Base-by-base conservation (phyloP, 306 rosid genomes). In the Cicer judaicum region DNA sequence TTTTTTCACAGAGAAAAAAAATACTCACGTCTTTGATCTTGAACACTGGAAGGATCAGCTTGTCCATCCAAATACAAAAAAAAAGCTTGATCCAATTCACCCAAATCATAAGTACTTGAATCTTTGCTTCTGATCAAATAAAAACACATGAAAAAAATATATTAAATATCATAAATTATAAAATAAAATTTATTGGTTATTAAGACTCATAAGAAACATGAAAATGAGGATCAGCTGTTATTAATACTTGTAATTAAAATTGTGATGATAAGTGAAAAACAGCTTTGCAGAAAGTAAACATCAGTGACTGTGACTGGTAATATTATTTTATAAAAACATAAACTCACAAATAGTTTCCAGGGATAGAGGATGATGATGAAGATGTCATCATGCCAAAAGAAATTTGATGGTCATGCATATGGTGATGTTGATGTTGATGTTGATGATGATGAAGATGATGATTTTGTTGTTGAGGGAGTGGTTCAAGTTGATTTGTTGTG, bases 41-140 rank as follows among this genome's bases (percentile, higher is more conserved):
- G 94, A 73, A 80, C 43, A 64, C 43, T 85, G 0, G 89, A 83
- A 9, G 90, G 54, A n/a, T 82, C 87, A 63, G 86, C 86, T 29
- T 89, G 95, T 68, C 95, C 97, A 78, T 94, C 98, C 5, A 91
- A 87, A 74, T 94, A 94, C 34, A 88, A 84, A 79, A 94, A 91
- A 62, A 91, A 91, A 6, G 96, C 97, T 85, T 88, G 98, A 86
- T 94, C 98, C 66, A 94, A 68, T 75, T 94, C 98, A 9, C 95
- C 96, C 84, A 94, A 73, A 86, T 91, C 98, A 87, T 89, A 90
- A 53, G 89, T 85, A 76, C 88, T 94, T 11, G 82, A 75, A 70
- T 91, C 98, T 76, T 88, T 92, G 87, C 81, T 83, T 76, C 97
- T 90, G 73, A 46, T 64, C 2, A 67, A 15, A 75, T 14, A 50